phyloP scores from a whole-genome alignment of 2,329 filamentous ascomycete species.

The Phialocephala subalpina region DNA sequence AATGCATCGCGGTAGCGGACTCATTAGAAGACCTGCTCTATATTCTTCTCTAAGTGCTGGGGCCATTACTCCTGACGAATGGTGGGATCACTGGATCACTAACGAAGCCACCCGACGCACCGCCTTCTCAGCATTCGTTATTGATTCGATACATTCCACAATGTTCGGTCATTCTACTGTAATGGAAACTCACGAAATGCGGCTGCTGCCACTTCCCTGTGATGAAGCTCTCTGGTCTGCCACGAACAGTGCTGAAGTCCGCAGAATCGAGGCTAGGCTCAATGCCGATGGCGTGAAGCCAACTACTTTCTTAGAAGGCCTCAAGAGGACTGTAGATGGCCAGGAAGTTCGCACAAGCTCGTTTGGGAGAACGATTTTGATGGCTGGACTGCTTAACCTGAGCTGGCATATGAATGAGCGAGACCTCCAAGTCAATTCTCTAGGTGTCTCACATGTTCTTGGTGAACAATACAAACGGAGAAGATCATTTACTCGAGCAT shows the following conservation, averaged over 20 bases:
- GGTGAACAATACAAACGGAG: slow-evolving; percentile 94
- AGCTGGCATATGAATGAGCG: slow-evolving; percentile 98
- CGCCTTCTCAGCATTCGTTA: slow-evolving; percentile 92
- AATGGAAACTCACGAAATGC: slow-evolving; percentile 97
- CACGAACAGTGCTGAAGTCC: slow-evolving; percentile 85
- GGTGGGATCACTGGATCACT: slow-evolving; percentile 96
- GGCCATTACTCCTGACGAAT: slow-evolving; percentile 80
- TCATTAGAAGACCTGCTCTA: slow-evolving; percentile 84
- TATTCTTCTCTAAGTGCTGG: slow-evolving; percentile 83
- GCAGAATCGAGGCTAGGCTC: slow-evolving; percentile 81
- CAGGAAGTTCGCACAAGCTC: slow-evolving; percentile 88
- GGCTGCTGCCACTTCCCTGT: slow-evolving; percentile 87
- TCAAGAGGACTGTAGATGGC: slow-evolving; percentile 87
- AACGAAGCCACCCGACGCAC: slow-evolving; percentile 89
- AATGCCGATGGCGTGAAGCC: slow-evolving; percentile 84
- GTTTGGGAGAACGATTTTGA: slow-evolving; percentile 91
- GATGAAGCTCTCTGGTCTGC: slow-evolving; percentile 94
- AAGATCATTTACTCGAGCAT: slow-evolving; percentile 82
- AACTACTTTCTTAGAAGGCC: slow-evolving; percentile 86
- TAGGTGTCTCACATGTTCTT: slow-evolving; percentile 80
- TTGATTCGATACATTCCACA: slow-evolving; percentile 94
- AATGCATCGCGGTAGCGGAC: slow-evolving; percentile 91
- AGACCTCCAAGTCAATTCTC: slow-evolving; percentile 88
- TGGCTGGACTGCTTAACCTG: slow-evolving; percentile 92
- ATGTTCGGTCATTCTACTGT: slow-evolving; percentile 98